Conservation (phyloP, 495 filamentous ascomycete species). For the Podospora australis region DNA sequence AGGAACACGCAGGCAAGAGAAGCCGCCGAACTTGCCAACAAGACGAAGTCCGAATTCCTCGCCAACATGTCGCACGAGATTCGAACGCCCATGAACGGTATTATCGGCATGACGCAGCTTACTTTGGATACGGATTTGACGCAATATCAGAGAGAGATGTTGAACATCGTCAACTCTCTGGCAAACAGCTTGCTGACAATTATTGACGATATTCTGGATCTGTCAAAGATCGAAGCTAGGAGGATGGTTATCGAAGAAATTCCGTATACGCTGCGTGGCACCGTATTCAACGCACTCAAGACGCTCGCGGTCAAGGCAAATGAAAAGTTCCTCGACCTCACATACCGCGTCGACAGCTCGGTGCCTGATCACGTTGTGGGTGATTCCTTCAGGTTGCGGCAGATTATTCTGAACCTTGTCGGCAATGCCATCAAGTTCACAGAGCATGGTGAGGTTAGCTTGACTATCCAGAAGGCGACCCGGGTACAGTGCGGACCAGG, state of each 20-base stretch:
- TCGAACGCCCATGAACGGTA: slow-evolving; percentile 82
- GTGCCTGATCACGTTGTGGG: slow-evolving; percentile 96
- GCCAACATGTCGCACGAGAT: slow-evolving; percentile 99
- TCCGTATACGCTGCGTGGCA: slow-evolving; percentile 89
- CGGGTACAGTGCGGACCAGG: slow-evolving; percentile 52
- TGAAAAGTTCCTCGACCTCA: slow-evolving; percentile 89
- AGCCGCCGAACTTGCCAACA: slow-evolving; percentile 93
- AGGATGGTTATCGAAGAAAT: slow-evolving; percentile 99
- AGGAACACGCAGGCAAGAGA: slow-evolving; percentile 95
- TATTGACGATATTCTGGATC: slow-evolving; percentile 98
- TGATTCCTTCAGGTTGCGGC: slow-evolving; percentile 91
- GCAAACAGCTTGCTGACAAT: slow-evolving; percentile 97
- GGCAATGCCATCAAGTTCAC: slow-evolving; percentile 94
- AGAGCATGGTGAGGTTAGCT: slow-evolving; percentile 91
- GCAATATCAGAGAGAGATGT: slow-evolving; percentile 93
- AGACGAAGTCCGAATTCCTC: slow-evolving; percentile 97
- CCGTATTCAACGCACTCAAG: slow-evolving; percentile 96
- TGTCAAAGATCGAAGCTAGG: slow-evolving; percentile 98
- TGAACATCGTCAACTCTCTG: slow-evolving; percentile 97
- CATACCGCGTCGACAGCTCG: slow-evolving; percentile 88
- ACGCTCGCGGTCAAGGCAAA: slow-evolving; percentile 96
- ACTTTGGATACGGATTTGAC: slow-evolving; percentile 94
- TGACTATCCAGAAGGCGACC: slow-evolving; percentile 76
- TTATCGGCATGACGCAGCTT: slow-evolving; percentile 95
- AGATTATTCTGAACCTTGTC: slow-evolving; percentile 83